Percentiles rank a stretch among this genome's conserved stretches.
Evolutionary conservation across 306 rosid genomes (phyloP).

Genomic region (Malus sylvestris): DNA sequence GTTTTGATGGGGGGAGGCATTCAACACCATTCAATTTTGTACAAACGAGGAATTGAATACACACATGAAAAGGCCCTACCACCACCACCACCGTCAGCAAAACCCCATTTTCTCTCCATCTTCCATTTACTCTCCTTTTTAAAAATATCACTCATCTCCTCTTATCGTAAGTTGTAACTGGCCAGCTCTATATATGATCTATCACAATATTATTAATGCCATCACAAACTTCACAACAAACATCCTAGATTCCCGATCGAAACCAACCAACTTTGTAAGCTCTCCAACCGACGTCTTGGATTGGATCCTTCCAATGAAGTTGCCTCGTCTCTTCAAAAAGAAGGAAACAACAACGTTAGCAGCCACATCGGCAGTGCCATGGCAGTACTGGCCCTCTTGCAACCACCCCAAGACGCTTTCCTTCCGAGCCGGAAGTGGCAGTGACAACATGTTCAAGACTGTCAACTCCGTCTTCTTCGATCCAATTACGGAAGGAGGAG

Average conservation of each 20-base stretch:
- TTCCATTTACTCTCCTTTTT: constrained; percentile 7
- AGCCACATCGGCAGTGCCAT: constrained; percentile 10
- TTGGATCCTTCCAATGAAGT: constrained; percentile 11
- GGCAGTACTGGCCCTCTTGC: constrained; percentile 48
- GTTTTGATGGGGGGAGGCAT: constrained; percentile 14
- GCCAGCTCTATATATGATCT: background rate
- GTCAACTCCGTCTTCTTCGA: constrained; percentile 63
- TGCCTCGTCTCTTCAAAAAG: constrained; percentile 41
- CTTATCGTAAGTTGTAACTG: too few relatives aligned
- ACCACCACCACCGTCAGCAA: background rate
- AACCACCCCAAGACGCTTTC: constrained; percentile 52
- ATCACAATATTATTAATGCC: constrained; percentile 25
- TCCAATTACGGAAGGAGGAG: background rate
- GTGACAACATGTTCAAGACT: constrained; percentile 44
- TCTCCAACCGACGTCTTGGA: background rate
- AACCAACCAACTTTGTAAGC: background rate
- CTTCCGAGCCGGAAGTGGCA: constrained; percentile 23
- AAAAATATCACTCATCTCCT: constrained; percentile 28
- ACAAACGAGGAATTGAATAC: constrained; percentile 21
- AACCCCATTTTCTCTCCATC: constrained; percentile 28
- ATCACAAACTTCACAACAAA: background rate
- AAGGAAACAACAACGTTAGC: constrained; percentile 15
- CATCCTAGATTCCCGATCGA: constrained; percentile 5
- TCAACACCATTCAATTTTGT: constrained; percentile 51
- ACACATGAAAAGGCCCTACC: constrained; percentile 42